phyloP scores from a whole-genome alignment of 2,329 filamentous ascomycete genomes.

The Balansia obtecta region DNA sequence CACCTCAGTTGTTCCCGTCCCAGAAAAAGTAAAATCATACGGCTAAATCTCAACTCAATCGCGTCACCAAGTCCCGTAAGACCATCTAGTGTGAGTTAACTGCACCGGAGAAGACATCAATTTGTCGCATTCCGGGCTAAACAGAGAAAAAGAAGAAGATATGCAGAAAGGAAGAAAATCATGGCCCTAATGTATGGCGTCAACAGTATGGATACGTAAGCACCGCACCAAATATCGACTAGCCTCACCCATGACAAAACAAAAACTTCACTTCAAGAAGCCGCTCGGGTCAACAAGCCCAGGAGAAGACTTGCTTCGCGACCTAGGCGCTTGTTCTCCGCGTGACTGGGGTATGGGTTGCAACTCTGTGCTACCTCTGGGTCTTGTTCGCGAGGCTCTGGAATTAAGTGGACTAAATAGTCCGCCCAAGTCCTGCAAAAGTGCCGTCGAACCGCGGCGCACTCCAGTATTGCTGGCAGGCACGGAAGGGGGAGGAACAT shows the following conservation, averaged over 20 bases:
- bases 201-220: too few species aligned
- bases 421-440: slow-evolving; percentile 47
- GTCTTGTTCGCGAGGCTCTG: slow-evolving; percentile 18
- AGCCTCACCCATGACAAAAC: too few species aligned
- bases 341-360: slow-evolving; percentile 32
- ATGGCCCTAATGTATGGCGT: too few species aligned
- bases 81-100: not conserved
- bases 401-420: slow-evolving; percentile 32
- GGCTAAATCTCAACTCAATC: not conserved
- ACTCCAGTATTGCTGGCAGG: slow-evolving; percentile 32
- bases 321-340: slow-evolving; percentile 20
- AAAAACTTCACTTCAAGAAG: slow-evolving; percentile 20
- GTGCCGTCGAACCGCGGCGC: slow-evolving; percentile 40
- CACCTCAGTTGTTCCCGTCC: too few species aligned
- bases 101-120: not conserved
- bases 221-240: too few species aligned
- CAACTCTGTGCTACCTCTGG: slow-evolving; percentile 29
- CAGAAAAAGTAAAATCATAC: not conserved
- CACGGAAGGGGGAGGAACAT: slow-evolving; percentile 29
- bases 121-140: not conserved
- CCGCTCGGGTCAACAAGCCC: slow-evolving; percentile 28
- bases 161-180: not conserved
- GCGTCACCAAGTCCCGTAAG: not conserved
- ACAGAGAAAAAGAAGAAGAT: not conserved
- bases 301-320: slow-evolving; percentile 18